Percentiles rank a stretch among this genome's conserved stretches.
phyloP scores from a whole-genome alignment of 2,329 filamentous ascomycete genomes.

The Achaetomium macrosporum region DNA sequence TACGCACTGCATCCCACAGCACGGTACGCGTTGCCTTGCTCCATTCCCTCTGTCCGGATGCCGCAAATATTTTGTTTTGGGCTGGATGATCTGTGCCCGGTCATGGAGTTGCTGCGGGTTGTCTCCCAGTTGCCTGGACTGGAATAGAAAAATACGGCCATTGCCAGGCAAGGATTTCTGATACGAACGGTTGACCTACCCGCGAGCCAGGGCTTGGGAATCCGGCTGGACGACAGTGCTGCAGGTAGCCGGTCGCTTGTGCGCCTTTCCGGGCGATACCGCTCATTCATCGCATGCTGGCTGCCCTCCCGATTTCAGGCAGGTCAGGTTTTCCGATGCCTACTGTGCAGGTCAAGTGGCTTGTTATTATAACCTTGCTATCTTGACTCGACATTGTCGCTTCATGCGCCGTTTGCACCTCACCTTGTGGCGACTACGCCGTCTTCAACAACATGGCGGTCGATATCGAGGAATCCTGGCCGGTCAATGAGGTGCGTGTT shows the following conservation, averaged over 20 bases:
- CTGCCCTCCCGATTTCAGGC: background rate
- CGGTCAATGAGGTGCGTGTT: conserved; percentile 40
- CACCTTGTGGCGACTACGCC: conserved; percentile 6
- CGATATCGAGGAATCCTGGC: conserved; percentile 42
- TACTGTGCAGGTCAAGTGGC: background rate
- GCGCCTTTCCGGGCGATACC: conserved; percentile 17
- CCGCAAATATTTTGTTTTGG: background rate
- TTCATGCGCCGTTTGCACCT: background rate
- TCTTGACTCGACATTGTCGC: background rate
- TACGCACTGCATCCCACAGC: background rate
- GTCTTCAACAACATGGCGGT: conserved; percentile 34
- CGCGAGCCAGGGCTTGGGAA: conserved; percentile 4
- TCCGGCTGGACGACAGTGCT: conserved; percentile 10
- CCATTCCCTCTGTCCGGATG: conserved; percentile 11
- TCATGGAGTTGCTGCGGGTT: background rate
- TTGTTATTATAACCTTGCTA: background rate
- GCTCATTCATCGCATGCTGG: conserved; percentile 10
- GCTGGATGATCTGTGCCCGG: background rate
- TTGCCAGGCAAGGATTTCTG: no score
- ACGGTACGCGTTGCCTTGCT: background rate
- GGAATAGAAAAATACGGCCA: conserved; percentile 8
- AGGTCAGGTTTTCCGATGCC: background rate
- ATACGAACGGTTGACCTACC: background rate
- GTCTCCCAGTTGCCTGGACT: no score
- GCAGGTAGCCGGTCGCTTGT: conserved; percentile 23